A percentile compares a stretch with the other conserved stretches of the same genome.
Evolutionary conservation across 441 rosid genomes (phyloP).

Genomic region (Corymbia citriodora): DNA sequence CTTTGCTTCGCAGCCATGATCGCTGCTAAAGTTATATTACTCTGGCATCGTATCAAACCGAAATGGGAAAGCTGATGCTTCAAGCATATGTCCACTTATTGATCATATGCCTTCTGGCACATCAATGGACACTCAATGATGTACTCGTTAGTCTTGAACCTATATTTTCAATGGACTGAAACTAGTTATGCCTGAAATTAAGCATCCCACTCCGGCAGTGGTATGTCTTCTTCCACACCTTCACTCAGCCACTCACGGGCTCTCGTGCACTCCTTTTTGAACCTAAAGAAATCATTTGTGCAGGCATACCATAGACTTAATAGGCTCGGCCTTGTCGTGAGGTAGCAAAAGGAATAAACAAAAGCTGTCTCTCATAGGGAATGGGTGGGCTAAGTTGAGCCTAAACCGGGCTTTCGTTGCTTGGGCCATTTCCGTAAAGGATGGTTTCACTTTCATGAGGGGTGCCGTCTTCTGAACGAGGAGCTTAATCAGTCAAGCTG

Average conservation of each 20-base stretch:
- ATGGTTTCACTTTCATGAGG: neutral
- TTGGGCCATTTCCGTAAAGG: neutral
- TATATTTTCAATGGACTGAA: neutral
- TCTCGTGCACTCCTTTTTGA: neutral
- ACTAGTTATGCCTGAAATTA: neutral
- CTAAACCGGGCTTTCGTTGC: neutral
- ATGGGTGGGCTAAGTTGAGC: neutral
- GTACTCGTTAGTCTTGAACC: neutral
- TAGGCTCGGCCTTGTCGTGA: neutral
- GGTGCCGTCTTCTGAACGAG: neutral
- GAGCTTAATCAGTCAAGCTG: neutral
- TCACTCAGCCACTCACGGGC: neutral
- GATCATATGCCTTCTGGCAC: neutral
- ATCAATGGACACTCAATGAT: neutral
- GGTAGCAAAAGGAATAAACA: neutral
- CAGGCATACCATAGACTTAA: neutral
- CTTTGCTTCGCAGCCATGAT: neutral
- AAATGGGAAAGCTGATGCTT: neutral
- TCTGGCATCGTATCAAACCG: neutral
- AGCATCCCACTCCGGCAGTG: neutral
- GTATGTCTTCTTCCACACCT: neutral
- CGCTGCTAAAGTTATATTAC: neutral
- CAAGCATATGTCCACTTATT: neutral
- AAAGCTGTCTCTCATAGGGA: neutral
- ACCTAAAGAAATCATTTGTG: neutral